Percentiles rank a stretch among this genome's conserved stretches.
phyloP scores from a whole-genome alignment of 129 eudicot species.

The Solidago caesia region DNA sequence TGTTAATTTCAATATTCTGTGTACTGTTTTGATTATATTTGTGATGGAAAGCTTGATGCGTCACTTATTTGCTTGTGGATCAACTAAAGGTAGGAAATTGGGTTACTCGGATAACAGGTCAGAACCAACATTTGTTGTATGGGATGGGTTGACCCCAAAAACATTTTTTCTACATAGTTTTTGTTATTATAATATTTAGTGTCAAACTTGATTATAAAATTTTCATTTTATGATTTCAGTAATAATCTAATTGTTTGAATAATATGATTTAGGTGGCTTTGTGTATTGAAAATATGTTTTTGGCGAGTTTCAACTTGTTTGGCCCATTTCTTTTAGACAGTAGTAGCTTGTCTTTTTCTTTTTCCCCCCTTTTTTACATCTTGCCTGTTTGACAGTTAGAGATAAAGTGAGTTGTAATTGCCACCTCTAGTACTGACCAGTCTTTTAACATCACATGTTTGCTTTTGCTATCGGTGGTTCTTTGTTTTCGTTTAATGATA shows the following conservation, averaged over 20 bases:
- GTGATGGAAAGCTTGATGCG: not conserved
- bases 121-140: no score
- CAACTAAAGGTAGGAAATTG: slow-evolving; percentile 2
- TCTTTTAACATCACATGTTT: not conserved
- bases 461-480: not conserved
- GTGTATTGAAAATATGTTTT: not conserved
- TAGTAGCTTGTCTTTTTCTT: not conserved
- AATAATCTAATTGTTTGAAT: not conserved
- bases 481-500: not conserved
- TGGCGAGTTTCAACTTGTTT: not conserved
- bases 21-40: not conserved
- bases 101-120: no score
- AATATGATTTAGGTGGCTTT: not conserved
- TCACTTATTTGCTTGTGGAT: slow-evolving; percentile 12
- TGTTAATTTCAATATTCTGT: not conserved
- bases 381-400: not conserved
- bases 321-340: not conserved
- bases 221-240: not conserved
- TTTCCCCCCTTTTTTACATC: not conserved
- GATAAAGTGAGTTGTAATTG: not conserved
- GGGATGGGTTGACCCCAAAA: not conserved
- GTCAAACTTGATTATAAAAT: not conserved
- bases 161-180: not conserved
- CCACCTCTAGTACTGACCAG: not conserved
- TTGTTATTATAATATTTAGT: not conserved